A percentile compares a stretch with the other conserved stretches of the same genome.
phyloP scores from a whole-genome alignment of 352 stramenopile genomes.

The Peronosclerospora sorghi region DNA sequence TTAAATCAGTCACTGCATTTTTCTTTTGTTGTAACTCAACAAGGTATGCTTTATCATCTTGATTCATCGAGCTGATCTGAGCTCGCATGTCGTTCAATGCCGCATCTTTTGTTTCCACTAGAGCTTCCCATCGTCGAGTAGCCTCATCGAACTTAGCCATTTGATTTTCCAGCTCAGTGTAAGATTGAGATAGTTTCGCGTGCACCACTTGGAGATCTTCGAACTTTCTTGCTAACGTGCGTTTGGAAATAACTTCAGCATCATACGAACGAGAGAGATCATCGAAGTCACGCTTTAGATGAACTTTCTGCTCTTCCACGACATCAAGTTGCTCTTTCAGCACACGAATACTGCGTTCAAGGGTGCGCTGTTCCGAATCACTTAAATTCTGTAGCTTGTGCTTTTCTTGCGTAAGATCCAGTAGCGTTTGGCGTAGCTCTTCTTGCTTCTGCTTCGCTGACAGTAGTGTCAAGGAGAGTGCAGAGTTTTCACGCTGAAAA shows the following conservation, averaged over 20 bases:
- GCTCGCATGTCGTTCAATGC: conserved; percentile 4
- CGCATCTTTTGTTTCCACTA: conserved; percentile 6
- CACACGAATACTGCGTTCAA: conserved; percentile 16
- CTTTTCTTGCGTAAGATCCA: conserved; percentile 45
- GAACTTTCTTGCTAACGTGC: conserved; percentile 2
- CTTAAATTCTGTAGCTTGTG: conserved; percentile 28
- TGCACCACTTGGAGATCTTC: conserved; percentile 8
- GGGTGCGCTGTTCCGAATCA: conserved; percentile 27
- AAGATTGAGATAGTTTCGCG: conserved; percentile 6
- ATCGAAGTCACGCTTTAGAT: conserved; percentile 21
- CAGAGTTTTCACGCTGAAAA: conserved; percentile 33
- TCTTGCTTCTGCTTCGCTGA: conserved; percentile 43
- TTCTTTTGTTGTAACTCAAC: conserved; percentile 10
- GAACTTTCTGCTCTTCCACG: conserved; percentile 19
- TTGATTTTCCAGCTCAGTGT: conserved; percentile 6
- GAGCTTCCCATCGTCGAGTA: conserved; percentile 1
- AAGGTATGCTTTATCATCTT: not conserved
- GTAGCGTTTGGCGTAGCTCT: conserved; percentile 32
- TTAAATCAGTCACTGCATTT: conserved; percentile 1
- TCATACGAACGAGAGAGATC: conserved; percentile 10
- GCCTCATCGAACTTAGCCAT: conserved; percentile 7
- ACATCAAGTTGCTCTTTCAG: conserved; percentile 27
- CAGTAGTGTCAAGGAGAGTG: conserved; percentile 32
- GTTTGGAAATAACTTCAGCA: conserved; percentile 11
- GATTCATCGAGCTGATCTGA: conserved; percentile 6